These are phyloP conservation scores for Wilhelminamyces savonicus DNA, from an alignment of 805 yeast species.

Conservation along the genomic window DNA sequence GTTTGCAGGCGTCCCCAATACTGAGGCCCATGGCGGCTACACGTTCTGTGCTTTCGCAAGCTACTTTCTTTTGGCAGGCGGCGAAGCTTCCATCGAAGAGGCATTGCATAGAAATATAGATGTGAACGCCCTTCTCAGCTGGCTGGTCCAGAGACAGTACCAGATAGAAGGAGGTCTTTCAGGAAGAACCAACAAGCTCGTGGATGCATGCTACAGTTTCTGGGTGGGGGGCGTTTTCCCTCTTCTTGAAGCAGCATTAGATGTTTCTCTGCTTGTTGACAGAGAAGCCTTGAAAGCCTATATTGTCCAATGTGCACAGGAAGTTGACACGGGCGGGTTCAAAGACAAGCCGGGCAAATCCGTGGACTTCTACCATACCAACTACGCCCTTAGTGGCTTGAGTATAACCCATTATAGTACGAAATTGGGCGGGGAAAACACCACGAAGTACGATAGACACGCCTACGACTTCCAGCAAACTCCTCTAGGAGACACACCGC, in stretches of 20 bases:
- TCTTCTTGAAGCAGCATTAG: slow-evolving; percentile 44
- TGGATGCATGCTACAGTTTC: slow-evolving; percentile 92
- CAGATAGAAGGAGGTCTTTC: slow-evolving; percentile 77
- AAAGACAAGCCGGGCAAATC: slow-evolving; percentile 79
- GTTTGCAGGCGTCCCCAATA: slow-evolving; percentile 69
- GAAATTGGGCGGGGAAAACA: slow-evolving; percentile 2
- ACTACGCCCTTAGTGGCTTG: slow-evolving; percentile 75
- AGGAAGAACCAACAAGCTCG: slow-evolving; percentile 89
- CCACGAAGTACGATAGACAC: slow-evolving; percentile 4
- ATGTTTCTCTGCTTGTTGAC: slow-evolving; percentile 29
- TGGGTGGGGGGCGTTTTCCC: slow-evolving; percentile 87
- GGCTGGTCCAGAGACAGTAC: slow-evolving; percentile 71
- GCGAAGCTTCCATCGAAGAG: slow-evolving; percentile 13
- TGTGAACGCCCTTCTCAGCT: slow-evolving; percentile 45
- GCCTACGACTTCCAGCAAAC: slow-evolving; percentile 3
- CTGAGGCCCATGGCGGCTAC: slow-evolving; percentile 97
- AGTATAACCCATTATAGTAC: slow-evolving; percentile 45
- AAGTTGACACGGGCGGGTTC: slow-evolving; percentile 58
- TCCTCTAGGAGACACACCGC: no score
- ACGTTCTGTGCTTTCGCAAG: slow-evolving; percentile 78
- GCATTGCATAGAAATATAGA: slow-evolving; percentile 25
- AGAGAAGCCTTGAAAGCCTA: slow-evolving; percentile 59
- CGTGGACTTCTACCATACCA: slow-evolving; percentile 88
- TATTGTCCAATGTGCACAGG: slow-evolving; percentile 73
- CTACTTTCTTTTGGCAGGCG: slow-evolving; percentile 44